Conservation (phyloP, 331 rosid species). For the Quercus phellos region DNA sequence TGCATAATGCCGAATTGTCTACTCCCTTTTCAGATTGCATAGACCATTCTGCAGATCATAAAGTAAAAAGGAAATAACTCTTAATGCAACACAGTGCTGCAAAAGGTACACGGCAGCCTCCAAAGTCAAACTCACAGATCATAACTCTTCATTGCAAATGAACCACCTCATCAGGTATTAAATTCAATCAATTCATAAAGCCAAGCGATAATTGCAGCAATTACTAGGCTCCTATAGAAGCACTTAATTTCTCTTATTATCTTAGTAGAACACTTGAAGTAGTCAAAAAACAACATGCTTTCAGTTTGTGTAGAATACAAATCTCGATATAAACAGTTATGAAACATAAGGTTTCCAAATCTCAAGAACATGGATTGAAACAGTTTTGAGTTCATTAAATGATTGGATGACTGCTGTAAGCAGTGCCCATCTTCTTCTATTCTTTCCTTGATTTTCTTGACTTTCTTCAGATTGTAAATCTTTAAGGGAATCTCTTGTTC, state of each 20-base stretch:
- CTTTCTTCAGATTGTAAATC: not conserved
- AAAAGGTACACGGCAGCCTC: not conserved
- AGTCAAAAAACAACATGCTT: not conserved
- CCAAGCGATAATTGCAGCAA: not conserved
- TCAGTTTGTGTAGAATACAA: not conserved
- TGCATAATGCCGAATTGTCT: not conserved
- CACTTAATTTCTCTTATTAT: not conserved
- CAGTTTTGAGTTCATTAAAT: not conserved
- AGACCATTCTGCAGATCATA: not conserved
- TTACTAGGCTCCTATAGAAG: not conserved
- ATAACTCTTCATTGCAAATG: not conserved
- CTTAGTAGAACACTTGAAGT: not conserved
- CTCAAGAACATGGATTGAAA: not conserved
- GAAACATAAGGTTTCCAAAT: not conserved
- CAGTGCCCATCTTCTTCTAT: not conserved
- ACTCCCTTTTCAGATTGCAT: not conserved
- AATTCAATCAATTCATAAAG: not conserved
- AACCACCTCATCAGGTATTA: not conserved
- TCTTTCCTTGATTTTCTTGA: not conserved
- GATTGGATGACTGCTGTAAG: not conserved
- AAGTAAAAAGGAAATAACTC: not conserved
- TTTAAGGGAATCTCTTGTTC: not conserved
- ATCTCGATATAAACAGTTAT: not conserved
- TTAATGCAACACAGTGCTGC: not conserved
- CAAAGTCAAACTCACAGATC: not conserved